These are phyloP conservation scores for Limonium bicolor DNA, from an alignment of 148 eudicot genomes.

Conservation along the genomic window DNA sequence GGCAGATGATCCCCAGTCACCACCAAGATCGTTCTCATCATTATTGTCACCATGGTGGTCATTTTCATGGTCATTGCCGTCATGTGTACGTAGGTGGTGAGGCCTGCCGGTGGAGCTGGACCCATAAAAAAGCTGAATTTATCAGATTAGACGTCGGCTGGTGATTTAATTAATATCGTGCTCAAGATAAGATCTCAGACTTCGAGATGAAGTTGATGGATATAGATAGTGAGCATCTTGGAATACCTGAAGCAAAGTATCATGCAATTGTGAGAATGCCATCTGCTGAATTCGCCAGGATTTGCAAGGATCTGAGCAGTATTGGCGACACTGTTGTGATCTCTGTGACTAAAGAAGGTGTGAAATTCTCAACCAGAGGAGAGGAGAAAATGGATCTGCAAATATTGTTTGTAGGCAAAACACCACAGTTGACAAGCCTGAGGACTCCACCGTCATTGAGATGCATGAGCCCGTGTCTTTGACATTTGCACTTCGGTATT, in stretches of 20 bases:
- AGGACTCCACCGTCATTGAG: slow-evolving; percentile 74
- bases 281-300: slow-evolving; percentile 73
- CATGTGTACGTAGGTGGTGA: too few species aligned
- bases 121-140: too few species aligned
- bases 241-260: slow-evolving; percentile 91
- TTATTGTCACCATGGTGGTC: too few species aligned
- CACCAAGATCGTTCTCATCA: too few species aligned
- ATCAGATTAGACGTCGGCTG: too few species aligned
- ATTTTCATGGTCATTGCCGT: too few species aligned
- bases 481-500: slow-evolving; percentile 78
- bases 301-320: slow-evolving; percentile 83
- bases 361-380: slow-evolving; percentile 77
- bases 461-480: slow-evolving; percentile 81
- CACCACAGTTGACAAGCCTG: slow-evolving; percentile 94
- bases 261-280: slow-evolving; percentile 95
- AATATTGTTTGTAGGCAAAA: slow-evolving; percentile 77
- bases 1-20: too few species aligned
- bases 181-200: slow-evolving; percentile 87
- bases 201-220: slow-evolving; percentile 98
- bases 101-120: too few species aligned
- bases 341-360: slow-evolving; percentile 90
- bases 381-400: slow-evolving; percentile 82
- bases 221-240: slow-evolving; percentile 88
- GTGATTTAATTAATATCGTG: too few species aligned
- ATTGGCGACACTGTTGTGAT: slow-evolving; percentile 96